Conservation (phyloP, 2,329 filamentous ascomycete genomes). For the Aureobasidium leucospermi region DNA sequence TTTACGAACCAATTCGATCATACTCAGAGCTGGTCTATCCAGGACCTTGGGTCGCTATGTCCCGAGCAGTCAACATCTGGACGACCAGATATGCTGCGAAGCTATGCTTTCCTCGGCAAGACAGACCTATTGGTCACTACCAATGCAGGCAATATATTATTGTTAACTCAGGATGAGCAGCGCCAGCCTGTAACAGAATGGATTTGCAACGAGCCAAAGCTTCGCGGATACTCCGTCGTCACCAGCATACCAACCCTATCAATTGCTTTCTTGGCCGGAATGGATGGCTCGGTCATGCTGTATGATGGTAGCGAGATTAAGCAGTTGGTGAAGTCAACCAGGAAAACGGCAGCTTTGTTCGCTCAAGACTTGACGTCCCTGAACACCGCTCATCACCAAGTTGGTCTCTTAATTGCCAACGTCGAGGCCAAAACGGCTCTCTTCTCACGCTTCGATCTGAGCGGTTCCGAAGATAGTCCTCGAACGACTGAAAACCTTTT, state of each 20-base stretch:
- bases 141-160: slow-evolving; percentile 50
- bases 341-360: slow-evolving; percentile 38
- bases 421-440: slow-evolving; percentile 29
- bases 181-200: slow-evolving; percentile 22
- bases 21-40: slow-evolving; percentile 9
- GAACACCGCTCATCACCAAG: not conserved
- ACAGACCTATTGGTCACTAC: slow-evolving; percentile 51
- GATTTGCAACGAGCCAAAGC: slow-evolving; percentile 27
- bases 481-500: not conserved
- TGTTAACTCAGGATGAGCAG: slow-evolving; percentile 22
- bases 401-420: slow-evolving; percentile 31
- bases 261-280: slow-evolving; percentile 40
- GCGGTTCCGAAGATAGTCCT: not conserved
- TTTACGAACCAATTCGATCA: not conserved
- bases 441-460: not conserved
- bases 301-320: slow-evolving; percentile 24
- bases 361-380: not conserved
- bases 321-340: slow-evolving; percentile 23
- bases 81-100: slow-evolving; percentile 44
- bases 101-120: slow-evolving; percentile 56
- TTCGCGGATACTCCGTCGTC: slow-evolving; percentile 44
- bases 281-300: slow-evolving; percentile 36
- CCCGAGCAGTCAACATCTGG: slow-evolving; percentile 17
- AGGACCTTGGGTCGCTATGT: not conserved
- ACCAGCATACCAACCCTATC: slow-evolving; percentile 30